Evolutionary conservation across 2,329 filamentous ascomycete genomes (phyloP).

Genomic region (Aspergillus aculeatinus): DNA sequence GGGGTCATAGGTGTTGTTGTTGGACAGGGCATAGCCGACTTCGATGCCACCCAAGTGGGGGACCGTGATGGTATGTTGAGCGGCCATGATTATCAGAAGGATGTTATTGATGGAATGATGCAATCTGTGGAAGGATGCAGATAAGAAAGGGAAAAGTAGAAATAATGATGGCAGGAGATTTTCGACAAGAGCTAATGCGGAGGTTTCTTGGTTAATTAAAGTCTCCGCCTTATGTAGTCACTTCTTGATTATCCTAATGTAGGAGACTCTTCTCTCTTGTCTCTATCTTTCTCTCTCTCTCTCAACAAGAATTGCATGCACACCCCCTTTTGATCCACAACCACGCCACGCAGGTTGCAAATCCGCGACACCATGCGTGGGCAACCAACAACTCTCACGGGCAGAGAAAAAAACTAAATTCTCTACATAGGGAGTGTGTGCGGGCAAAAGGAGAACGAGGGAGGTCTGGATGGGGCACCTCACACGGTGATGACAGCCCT

Average conservation of each 20-base stretch:
- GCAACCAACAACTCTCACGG: not conserved
- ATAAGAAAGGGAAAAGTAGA: not conserved
- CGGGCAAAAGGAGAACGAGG: not conserved
- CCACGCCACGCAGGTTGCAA: too few relatives aligned
- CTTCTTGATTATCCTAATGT: not conserved
- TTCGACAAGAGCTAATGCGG: not conserved
- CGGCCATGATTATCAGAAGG: constrained; percentile 18
- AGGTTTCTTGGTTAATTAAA: not conserved
- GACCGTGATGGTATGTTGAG: constrained; percentile 42
- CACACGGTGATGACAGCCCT: not conserved
- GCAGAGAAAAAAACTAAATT: not conserved
- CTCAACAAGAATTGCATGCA: not conserved
- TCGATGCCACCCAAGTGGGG: constrained; percentile 53
- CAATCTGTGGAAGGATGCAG: not conserved
- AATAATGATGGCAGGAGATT: not conserved
- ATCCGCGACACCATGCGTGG: not conserved
- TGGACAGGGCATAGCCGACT: constrained; percentile 49
- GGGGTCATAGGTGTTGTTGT: constrained; percentile 44
- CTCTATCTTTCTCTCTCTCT: not conserved
- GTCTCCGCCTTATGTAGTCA: not conserved
- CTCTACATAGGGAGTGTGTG: not conserved
- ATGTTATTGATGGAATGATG: not conserved
- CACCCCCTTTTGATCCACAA: too few relatives aligned
- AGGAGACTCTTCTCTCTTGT: not conserved
- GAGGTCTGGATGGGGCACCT: too few relatives aligned